Evolutionary conservation across 495 filamentous ascomycete species (phyloP), one percentile per base, ranked within the genome.

Genomic region (Neurospora pannonica): DNA sequence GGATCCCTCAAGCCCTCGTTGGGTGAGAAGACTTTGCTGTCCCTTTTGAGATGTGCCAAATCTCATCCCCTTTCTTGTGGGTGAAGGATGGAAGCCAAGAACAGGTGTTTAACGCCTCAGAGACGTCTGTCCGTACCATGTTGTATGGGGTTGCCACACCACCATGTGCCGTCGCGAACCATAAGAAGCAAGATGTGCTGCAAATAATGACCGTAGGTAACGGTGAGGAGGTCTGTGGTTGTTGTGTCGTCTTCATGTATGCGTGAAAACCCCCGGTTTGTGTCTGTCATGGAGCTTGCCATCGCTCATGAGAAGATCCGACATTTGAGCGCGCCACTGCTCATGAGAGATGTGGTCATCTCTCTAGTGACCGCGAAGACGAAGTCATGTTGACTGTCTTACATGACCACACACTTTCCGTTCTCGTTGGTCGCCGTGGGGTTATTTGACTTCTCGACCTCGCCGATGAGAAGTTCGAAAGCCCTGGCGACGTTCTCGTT

Each of bases 361-460:
- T 15, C 54, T 34, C 54, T 10, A 34, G 13, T 67, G 54, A 67
- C 54, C 28, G 54, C 24, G 3, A 15, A 62, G 54, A 62, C 54
- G 34, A 34, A 36, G 28, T 2, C 54, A 5, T 3, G 5, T 67
- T 1, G 54, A 19, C 6, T 67, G 4, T 19, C 69, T 85, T 79
- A 99, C 96, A 99, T 98, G 73, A 98, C 78, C 72, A 79, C 75
- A 79, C 96, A 99, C 82, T 94, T 97, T 71, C 89, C 90, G 15
- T 89, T 91, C 39, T 90, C 91, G 11, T 93, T 81, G 0, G 93
- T 91, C 84, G 97, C 92, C 71, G 88, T 89, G 3, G 97, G 96
- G 81, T 97, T 97, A 83, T 97, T 93, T 5, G 89, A 89, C 83
- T 97, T 97, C 85, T 99, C 97, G 73, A 99, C 92, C 85, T 98